Evolutionary conservation across 116 monocot genomes (phyloP).

Genomic region (Thalassia testudinum): DNA sequence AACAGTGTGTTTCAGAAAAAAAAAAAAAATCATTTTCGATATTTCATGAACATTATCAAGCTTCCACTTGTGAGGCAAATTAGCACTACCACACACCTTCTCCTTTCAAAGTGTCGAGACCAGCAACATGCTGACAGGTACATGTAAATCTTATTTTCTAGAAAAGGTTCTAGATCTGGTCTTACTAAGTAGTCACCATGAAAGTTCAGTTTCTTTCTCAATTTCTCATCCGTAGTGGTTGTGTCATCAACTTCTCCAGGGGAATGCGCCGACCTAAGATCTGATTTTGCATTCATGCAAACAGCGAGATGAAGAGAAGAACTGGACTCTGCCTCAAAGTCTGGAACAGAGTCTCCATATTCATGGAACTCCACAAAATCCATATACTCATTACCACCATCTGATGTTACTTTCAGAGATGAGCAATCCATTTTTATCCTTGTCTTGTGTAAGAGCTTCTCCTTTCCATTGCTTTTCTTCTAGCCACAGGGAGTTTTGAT

Average conservation of each 20-base stretch:
- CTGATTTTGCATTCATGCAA: slow-evolving; percentile 43
- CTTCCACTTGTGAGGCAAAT: slow-evolving; percentile 99
- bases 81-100: slow-evolving; percentile 61
- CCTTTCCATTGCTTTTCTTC: slow-evolving; percentile 86
- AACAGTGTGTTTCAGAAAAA: too few species aligned
- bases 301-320: slow-evolving; percentile 61
- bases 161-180: slow-evolving; percentile 80
- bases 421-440: slow-evolving; percentile 16
- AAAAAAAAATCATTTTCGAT: too few species aligned
- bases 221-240: slow-evolving; percentile 46
- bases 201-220: slow-evolving; percentile 71
- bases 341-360: slow-evolving; percentile 53
- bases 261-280: slow-evolving; percentile 58
- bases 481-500: slow-evolving; percentile 79
- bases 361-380: slow-evolving; percentile 23
- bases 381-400: slow-evolving; percentile 28
- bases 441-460: slow-evolving; percentile 24
- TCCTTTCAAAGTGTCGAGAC: slow-evolving; percentile 98
- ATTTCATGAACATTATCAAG: slow-evolving; percentile 95
- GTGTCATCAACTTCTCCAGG: slow-evolving; percentile 39
- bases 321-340: slow-evolving; percentile 59
- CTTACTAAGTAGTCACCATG: slow-evolving; percentile 98
- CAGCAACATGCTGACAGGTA: slow-evolving; percentile 95
- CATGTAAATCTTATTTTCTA: slow-evolving; percentile 86
- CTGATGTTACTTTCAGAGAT: slow-evolving; percentile 39